A percentile compares a stretch with the other conserved stretches of the same genome.
Conservation (phyloP, 345 rosid species). For the Hibiscus trionum region DNA sequence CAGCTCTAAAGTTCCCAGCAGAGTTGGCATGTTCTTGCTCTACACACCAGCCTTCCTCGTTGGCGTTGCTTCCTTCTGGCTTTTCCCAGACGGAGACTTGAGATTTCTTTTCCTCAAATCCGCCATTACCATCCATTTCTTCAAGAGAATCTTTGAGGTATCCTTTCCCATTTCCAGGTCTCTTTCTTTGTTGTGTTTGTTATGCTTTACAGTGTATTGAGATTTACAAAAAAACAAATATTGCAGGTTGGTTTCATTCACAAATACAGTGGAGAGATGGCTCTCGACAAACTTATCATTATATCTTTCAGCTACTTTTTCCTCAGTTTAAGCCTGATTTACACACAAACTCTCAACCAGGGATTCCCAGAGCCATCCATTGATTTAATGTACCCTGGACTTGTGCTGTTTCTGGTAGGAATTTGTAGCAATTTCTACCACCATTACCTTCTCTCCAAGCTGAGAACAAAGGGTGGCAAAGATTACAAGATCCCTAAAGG, state of each 20-base stretch:
- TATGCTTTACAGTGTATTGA: too few relatives aligned
- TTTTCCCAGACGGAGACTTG: slow-evolving; percentile 32
- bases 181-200: too few relatives aligned
- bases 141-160: slow-evolving; percentile 60
- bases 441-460: slow-evolving; percentile 54
- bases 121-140: slow-evolving; percentile 57
- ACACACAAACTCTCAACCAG: slow-evolving; percentile 29
- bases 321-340: slow-evolving; percentile 32
- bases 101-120: slow-evolving; percentile 46
- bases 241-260: slow-evolving; percentile 39
- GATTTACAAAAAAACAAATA: background rate
- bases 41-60: slow-evolving; percentile 59
- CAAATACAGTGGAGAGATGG: slow-evolving; percentile 47
- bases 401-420: slow-evolving; percentile 42
- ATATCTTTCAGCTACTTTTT: slow-evolving; percentile 33
- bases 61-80: slow-evolving; percentile 38
- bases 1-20: slow-evolving; percentile 30
- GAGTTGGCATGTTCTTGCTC: slow-evolving; percentile 47
- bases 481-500: slow-evolving; percentile 64
- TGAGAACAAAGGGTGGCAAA: slow-evolving; percentile 36
- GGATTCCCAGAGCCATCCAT: slow-evolving; percentile 32
- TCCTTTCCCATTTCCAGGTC: background rate
- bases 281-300: slow-evolving; percentile 20
- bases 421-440: slow-evolving; percentile 66
- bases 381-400: slow-evolving; percentile 37